Conservation (phyloP, 2,329 filamentous ascomycete genomes). For the Diaporthe vexans region DNA sequence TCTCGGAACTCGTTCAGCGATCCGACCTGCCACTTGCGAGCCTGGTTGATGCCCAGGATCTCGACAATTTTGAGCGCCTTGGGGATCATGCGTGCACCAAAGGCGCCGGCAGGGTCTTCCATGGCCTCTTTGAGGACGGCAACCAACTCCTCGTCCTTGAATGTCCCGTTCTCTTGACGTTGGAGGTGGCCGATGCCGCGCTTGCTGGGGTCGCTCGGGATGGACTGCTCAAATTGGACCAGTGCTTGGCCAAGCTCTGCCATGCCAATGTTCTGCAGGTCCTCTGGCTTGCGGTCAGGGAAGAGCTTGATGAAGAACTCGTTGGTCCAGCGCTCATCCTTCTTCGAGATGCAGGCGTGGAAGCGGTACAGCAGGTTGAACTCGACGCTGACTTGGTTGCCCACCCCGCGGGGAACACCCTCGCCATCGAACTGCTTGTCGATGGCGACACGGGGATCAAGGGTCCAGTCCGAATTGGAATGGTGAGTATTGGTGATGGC, state of each 20-base stretch:
- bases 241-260: slow-evolving; percentile 47
- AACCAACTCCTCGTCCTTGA: slow-evolving; percentile 70
- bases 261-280: slow-evolving; percentile 20
- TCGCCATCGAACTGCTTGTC: slow-evolving; percentile 58
- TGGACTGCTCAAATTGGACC: slow-evolving; percentile 52
- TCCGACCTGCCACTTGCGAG: slow-evolving; percentile 71
- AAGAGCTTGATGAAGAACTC: slow-evolving; percentile 60
- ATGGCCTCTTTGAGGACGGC: slow-evolving; percentile 69
- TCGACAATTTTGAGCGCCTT: slow-evolving; percentile 72
- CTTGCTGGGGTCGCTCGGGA: slow-evolving; percentile 58
- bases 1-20: slow-evolving; percentile 76
- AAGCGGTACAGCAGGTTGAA: slow-evolving; percentile 78
- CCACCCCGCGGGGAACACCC: slow-evolving; percentile 67
- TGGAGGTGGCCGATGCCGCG: slow-evolving; percentile 64
- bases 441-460: slow-evolving; percentile 68
- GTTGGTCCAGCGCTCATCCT: slow-evolving; percentile 74
- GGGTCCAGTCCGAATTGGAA: slow-evolving; percentile 65
- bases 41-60: slow-evolving; percentile 73
- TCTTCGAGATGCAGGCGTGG: slow-evolving; percentile 72
- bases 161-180: slow-evolving; percentile 64
- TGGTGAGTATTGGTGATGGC: slow-evolving; percentile 71
- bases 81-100: slow-evolving; percentile 72
- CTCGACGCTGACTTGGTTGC: slow-evolving; percentile 77
- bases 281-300: slow-evolving; percentile 26
- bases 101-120: slow-evolving; percentile 71